These are phyloP conservation scores for Saccharomyces hybrid DNA, from an alignment of 1,139 yeast genomes.

Conservation along the genomic window DNA sequence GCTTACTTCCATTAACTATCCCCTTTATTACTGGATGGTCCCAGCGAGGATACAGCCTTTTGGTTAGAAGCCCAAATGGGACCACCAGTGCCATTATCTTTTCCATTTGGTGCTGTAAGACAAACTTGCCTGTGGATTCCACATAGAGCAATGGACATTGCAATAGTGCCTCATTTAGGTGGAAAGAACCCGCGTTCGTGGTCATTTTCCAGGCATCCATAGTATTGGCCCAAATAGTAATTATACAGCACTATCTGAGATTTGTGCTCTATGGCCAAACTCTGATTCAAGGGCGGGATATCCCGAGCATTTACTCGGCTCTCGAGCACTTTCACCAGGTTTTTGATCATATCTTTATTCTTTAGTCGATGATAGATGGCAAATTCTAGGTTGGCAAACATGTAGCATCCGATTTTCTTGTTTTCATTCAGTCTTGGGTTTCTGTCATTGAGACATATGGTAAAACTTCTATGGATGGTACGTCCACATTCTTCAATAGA, in stretches of 20 bases:
- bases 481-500: slow-evolving; percentile 50
- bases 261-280: slow-evolving; percentile 27
- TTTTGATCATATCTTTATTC: slow-evolving; percentile 69
- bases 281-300: slow-evolving; percentile 36
- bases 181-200: slow-evolving; percentile 16
- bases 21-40: slow-evolving; percentile 2
- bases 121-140: slow-evolving; percentile 17
- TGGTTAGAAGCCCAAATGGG: slow-evolving; percentile 46
- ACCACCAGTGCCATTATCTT: slow-evolving; percentile 44
- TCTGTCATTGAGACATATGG: slow-evolving; percentile 72
- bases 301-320: slow-evolving; percentile 27
- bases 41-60: slow-evolving; percentile 37
- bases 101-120: slow-evolving; percentile 21
- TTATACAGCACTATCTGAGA: slow-evolving; percentile 18
- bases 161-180: slow-evolving; percentile 19
- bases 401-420: slow-evolving; percentile 63
- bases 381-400: slow-evolving; percentile 65
- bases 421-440: slow-evolving; percentile 43
- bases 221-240: slow-evolving; percentile 29
- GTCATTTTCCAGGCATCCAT: slow-evolving; percentile 25
- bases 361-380: slow-evolving; percentile 62
- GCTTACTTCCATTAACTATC: not conserved
- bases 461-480: slow-evolving; percentile 63
- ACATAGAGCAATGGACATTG: slow-evolving; percentile 32
- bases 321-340: slow-evolving; percentile 65